Evolutionary conservation across 768 basidiomycete species (phyloP), one percentile per base, ranked within the genome.

Genomic region (Calvatia gigantea): DNA sequence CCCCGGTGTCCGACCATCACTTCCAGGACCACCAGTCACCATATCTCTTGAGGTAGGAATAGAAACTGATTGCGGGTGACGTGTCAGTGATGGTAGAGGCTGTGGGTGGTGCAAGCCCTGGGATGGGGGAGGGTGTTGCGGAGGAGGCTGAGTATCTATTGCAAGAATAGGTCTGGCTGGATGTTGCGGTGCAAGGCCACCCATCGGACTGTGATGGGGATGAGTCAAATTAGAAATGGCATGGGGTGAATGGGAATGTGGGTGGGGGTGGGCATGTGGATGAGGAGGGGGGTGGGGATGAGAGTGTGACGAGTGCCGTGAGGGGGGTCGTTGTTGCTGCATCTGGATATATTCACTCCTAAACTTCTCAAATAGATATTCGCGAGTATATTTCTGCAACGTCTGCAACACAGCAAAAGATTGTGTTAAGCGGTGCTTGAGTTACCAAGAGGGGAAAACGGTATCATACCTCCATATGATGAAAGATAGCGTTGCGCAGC

Each of bases 331-430:
- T 51, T 75, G 81, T 32, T 72, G 72, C 50, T 74, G 81, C 56
- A 78, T 80, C 33, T 71, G 72, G 57, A 75, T 72, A 68, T 78
- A 82, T 54, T 88, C 86, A 58, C 66, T 70, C 56, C 80, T 78
- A 73, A 87, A 92, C 65, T 87, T 90, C 65, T 89, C 84, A 61
- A 88, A 88, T 48, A 92, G 79, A 73, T 91, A 91, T 63, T 89
- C 86, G 63, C 82, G 80, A 35, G 90, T 92, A 70, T 91, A 91
- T 66, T 87, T 87, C 75, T 89, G 88, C 63, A 95, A 76, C 50
- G 86, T 89, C 91, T 94, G 65, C 64, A 57, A 39, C 25, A 48
- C 28, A 32, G 45, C 56, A 4, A 52, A 58, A 57, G 44, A 58
- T 50, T 57, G 55, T 47, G 54, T 57, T 51, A 58, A 35, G 60